Conservation (phyloP, 257 asterid genomes). For the Nyctanthes arbortristis region DNA sequence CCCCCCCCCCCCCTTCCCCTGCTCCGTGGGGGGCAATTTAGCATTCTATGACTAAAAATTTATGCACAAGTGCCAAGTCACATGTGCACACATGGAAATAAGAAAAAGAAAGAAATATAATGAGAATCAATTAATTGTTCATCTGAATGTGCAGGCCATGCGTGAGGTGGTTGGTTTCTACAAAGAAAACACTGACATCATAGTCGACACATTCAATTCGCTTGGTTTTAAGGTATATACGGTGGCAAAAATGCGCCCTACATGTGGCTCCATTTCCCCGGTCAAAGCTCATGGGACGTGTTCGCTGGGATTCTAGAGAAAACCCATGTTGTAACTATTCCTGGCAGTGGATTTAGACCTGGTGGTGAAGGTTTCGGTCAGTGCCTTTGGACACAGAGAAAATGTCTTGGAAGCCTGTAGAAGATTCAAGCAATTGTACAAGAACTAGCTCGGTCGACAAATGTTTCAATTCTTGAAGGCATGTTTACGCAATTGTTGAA, state of each 20-base stretch:
- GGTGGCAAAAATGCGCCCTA: conserved; percentile 97
- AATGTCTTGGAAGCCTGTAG: conserved; percentile 90
- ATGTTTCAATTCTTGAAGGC: too few relatives aligned
- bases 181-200: conserved; percentile 85
- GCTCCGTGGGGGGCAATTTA: background rate
- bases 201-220: conserved; percentile 80
- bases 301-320: conserved; percentile 86
- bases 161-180: conserved; percentile 81
- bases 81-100: too few relatives aligned
- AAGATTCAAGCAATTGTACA: conserved; percentile 89
- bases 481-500: too few relatives aligned
- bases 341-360: conserved; percentile 98
- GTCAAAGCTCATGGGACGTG: conserved; percentile 93
- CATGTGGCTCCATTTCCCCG: conserved; percentile 90
- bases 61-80: background rate
- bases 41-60: background rate
- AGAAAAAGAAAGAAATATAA: background rate
- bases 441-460: too few relatives aligned
- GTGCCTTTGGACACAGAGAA: conserved; percentile 88
- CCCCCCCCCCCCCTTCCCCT: background rate
- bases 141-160: conserved; percentile 67
- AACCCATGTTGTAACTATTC: conserved; percentile 89
- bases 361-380: conserved; percentile 92
- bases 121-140: background rate
- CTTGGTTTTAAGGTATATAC: conserved; percentile 93